Conservation (phyloP, 208 protist genomes). For the Trypanosomatidae sp. region DNA sequence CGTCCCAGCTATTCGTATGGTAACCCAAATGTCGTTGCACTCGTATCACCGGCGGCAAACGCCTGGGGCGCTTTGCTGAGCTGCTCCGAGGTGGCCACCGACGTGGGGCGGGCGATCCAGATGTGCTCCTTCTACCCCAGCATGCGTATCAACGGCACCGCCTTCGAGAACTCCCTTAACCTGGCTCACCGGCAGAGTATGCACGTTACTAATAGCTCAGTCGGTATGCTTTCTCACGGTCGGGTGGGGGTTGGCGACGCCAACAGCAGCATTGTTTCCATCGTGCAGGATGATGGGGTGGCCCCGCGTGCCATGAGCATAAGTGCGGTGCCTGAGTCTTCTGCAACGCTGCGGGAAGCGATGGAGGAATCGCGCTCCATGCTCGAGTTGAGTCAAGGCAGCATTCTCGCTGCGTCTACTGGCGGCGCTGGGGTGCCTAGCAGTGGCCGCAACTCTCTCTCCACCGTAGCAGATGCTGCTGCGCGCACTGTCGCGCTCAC, state of each 20-base stretch:
- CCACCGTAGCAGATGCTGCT: conserved; percentile 6
- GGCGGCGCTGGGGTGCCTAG: not conserved
- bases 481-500: conserved; percentile 8
- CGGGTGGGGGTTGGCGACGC: not conserved
- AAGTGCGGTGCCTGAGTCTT: conserved; percentile 17
- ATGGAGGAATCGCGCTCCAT: conserved; percentile 22
- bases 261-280: not conserved
- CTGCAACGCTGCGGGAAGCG: conserved; percentile 23
- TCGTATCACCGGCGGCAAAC: conserved; percentile 4
- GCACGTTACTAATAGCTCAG: conserved; percentile 5
- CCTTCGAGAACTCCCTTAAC: conserved; percentile 69
- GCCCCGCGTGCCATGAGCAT: conserved; percentile 15
- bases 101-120: conserved; percentile 46
- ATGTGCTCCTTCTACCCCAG: conserved; percentile 76
- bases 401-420: not conserved
- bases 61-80: conserved; percentile 12
- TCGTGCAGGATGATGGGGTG: conserved; percentile 1
- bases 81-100: conserved; percentile 12
- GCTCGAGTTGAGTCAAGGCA: conserved; percentile 2
- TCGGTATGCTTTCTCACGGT: conserved; percentile 1
- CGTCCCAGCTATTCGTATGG: not conserved
- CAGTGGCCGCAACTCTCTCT: conserved; percentile 1
- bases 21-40: not conserved
- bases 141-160: conserved; percentile 69
- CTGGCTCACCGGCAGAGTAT: conserved; percentile 20